Base-by-base conservation (phyloP, 1,284 basidiomycete genomes). In the Rhodotorula glutinis region DNA sequence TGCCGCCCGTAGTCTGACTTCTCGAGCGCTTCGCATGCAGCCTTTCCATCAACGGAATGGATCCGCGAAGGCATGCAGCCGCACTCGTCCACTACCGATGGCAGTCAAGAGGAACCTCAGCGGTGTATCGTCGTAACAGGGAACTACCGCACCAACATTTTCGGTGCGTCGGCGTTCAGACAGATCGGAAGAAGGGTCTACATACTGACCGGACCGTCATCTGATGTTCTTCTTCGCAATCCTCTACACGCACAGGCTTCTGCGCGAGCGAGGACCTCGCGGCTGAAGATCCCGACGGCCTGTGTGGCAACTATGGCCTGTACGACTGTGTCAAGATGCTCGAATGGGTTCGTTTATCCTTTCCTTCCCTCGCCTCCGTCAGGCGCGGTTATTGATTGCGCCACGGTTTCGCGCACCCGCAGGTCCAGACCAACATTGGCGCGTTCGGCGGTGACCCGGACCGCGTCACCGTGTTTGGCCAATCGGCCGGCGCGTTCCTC, bases 221-320 rank as follows among this genome's bases (percentile, higher is more conserved):
- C n/a, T n/a, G n/a, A n/a, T n/a, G n/a, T n/a, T n/a, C n/a, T n/a
- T n/a, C n/a, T n/a, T n/a, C n/a, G n/a, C n/a, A n/a, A n/a, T n/a
- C n/a, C n/a, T n/a, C n/a, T n/a, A n/a, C n/a, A n/a, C 21, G 30
- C 9, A 21, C 51, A 65, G 64, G 70, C n/a, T 72, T 72, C 53
- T 51, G 56, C 33, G 54, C 64, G 1, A 53, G 49, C 30, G 19
- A 51, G 1, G 65, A 72, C 29, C 51, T 72, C n/a, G 30, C 51
- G 4, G 49, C 33, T 0, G 56, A 41, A 0, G 70, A 72, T 25
- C 25, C 27, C 13, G 27, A 57, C 4, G 64, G 69, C 3, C 40
- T 71, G 27, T 53, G 57, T 19, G 71, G 71, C 21, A 73, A 73
- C 51, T 73, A 71, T 46, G 71, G 71, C 13, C 25, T 68, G 38